A percentile compares a stretch with the other conserved stretches of the same genome.
Conservation (phyloP, 768 basidiomycete genomes). For the Boletus tomentosulus region DNA sequence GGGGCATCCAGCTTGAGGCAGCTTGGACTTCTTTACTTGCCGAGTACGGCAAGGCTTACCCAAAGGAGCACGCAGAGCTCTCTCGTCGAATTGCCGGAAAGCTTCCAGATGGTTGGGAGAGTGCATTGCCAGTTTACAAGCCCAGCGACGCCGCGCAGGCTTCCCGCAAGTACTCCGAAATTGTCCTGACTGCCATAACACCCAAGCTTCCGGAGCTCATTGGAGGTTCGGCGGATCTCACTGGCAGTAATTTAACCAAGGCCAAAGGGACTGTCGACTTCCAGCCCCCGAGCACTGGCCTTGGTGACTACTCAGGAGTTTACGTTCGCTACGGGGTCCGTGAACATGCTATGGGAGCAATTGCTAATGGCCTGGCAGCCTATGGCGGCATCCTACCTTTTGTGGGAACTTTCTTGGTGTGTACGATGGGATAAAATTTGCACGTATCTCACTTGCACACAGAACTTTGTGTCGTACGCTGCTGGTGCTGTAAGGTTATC, state of each 20-base stretch:
- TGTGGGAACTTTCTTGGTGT: slow-evolving; percentile 85
- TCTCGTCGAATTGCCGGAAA: slow-evolving; percentile 78
- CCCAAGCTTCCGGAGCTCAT: slow-evolving; percentile 78
- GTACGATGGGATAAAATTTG: slow-evolving; percentile 14
- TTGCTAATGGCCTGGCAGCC: slow-evolving; percentile 85
- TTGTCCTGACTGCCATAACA: slow-evolving; percentile 72
- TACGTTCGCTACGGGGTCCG: slow-evolving; percentile 97
- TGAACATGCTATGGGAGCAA: slow-evolving; percentile 96
- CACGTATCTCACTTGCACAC: slow-evolving; percentile 7
- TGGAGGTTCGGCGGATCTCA: slow-evolving; percentile 89
- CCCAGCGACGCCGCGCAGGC: slow-evolving; percentile 80
- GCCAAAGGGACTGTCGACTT: slow-evolving; percentile 85
- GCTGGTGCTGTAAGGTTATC: slow-evolving; percentile 90
- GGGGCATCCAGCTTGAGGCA: slow-evolving; percentile 69
- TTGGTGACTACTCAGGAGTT: slow-evolving; percentile 81
- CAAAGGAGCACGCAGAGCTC: slow-evolving; percentile 82
- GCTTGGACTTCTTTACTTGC: slow-evolving; percentile 70
- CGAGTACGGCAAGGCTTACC: slow-evolving; percentile 73
- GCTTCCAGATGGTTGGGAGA: slow-evolving; percentile 86
- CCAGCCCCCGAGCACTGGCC: slow-evolving; percentile 81
- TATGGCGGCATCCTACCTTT: slow-evolving; percentile 93
- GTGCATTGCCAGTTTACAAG: slow-evolving; percentile 80
- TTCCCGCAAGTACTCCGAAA: slow-evolving; percentile 90
- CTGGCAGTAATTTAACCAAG: slow-evolving; percentile 89
- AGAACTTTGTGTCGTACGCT: slow-evolving; percentile 94